Evolutionary conservation across 148 eudicot species (phyloP), one percentile per base, ranked within the genome.

Genomic region (Heliosperma pusillum): DNA sequence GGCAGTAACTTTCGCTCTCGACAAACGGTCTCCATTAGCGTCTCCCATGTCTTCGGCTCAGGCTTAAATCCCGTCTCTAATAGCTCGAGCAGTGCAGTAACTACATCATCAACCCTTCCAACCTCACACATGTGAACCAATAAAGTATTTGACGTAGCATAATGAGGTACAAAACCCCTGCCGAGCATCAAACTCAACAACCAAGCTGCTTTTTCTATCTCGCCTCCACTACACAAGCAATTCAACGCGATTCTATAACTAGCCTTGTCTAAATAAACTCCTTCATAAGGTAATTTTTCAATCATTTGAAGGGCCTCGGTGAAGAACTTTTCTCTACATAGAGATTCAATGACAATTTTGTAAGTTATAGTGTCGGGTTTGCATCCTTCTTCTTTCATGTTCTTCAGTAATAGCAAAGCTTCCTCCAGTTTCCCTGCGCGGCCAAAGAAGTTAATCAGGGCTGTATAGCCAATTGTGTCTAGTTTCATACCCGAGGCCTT

Each of bases 161-260:
- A 82, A 86, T 95, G 98, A 55, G 98, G 98, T 63, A 88, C 69
- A 77, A 92, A 86, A 9, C 96, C 92, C 77, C 98, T 85, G 63
- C 82, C 82, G 72, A 89, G 77, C 98, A 92, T 95, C 78, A 95
- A 83, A 77, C 81, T 79, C 77, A 95, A 66, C 77, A 95, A 77
- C 75, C 80, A 81, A 11, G 77, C 59, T n/a, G 92, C 90, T 71
- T 90, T 90, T 25, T 86, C 88, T 62, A 87, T 72, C 73, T 92
- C 96, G 20, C 85, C 86, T 33, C 80, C 76, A 59, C 79, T 84
- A 77, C 88, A 86, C 81, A 90, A 77, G 66, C 69, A 76, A 78
- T 90, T 90, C 36, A 90, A 65, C 7, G 87, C 84, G 68, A 90
- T 88, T 75, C 96, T 86, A 72, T 90, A 90, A 82, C 90, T 84